Evolutionary conservation across 768 basidiomycete species (phyloP).

Genomic region (Tephrocybe sp.): DNA sequence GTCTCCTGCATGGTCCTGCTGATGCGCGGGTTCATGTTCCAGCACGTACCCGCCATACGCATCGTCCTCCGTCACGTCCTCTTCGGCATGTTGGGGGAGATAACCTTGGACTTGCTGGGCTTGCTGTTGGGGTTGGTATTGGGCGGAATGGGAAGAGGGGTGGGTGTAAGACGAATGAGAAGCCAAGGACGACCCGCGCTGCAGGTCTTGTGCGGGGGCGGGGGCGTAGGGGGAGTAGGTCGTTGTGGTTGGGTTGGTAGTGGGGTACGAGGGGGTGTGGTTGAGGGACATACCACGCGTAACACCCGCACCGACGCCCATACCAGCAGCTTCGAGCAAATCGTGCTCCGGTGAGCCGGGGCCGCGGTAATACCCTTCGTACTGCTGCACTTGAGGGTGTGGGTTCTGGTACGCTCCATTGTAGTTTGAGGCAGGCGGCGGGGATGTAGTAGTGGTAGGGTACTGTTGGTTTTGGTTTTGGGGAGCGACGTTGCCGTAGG

Average conservation of each 20-base stretch:
- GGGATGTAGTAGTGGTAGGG: not conserved
- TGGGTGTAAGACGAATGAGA: no score
- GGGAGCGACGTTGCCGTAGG: not conserved
- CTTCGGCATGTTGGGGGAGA: not conserved
- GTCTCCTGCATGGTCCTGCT: not conserved
- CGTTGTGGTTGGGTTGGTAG: not conserved
- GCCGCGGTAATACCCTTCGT: not conserved
- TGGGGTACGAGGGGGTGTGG: not conserved
- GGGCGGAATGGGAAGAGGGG: no score
- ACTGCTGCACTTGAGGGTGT: no score
- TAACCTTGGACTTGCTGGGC: no score
- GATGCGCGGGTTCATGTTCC: not conserved
- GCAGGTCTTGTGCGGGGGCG: not conserved
- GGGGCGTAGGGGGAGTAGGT: not conserved
- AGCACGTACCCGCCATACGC: not conserved
- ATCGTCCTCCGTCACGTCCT: not conserved
- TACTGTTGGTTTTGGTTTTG: not conserved
- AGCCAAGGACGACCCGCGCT: not conserved
- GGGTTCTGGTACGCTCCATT: not conserved
- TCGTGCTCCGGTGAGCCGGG: not conserved
- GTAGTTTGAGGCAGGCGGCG: not conserved
- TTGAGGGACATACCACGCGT: not conserved
- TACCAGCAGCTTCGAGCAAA: not conserved
- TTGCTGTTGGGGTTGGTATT: no score
- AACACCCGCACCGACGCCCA: not conserved